Conservation (phyloP, 2,329 filamentous ascomycete species). For the Shiraia sp. region DNA sequence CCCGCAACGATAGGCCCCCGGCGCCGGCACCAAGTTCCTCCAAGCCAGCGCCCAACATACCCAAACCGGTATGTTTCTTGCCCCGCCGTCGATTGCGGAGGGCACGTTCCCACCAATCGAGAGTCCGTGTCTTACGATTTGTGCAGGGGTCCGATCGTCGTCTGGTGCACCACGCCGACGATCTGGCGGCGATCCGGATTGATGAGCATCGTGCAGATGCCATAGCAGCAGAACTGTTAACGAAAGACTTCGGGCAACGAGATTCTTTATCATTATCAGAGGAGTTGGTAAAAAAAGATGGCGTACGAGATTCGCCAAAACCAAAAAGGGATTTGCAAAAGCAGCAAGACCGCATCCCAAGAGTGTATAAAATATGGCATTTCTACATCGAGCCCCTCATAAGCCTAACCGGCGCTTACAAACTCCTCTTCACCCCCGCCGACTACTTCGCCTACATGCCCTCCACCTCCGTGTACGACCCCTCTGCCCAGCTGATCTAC, state of each 20-base stretch:
- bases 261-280: too few relatives aligned
- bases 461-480: constrained; percentile 49
- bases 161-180: background rate
- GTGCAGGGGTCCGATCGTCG: too few relatives aligned
- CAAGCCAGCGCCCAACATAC: constrained; percentile 1
- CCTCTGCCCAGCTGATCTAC: constrained; percentile 59
- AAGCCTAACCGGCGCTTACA: constrained; percentile 57
- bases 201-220: too few relatives aligned
- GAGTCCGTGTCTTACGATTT: background rate
- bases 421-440: constrained; percentile 53
- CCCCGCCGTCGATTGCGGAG: background rate
- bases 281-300: too few relatives aligned
- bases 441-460: constrained; percentile 67
- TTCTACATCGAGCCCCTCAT: constrained; percentile 68
- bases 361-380: constrained; percentile 73
- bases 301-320: too few relatives aligned
- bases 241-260: too few relatives aligned
- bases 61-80: constrained; percentile 2
- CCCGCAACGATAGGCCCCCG: background rate
- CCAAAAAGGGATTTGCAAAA: too few relatives aligned
- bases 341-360: too few relatives aligned
- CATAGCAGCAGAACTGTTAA: too few relatives aligned
- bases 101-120: constrained; percentile 9
- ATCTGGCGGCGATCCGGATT: background rate
- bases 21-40: background rate